These are phyloP conservation scores for Lavandula angustifolia DNA, from an alignment of 257 asterid genomes.

Conservation along the genomic window DNA sequence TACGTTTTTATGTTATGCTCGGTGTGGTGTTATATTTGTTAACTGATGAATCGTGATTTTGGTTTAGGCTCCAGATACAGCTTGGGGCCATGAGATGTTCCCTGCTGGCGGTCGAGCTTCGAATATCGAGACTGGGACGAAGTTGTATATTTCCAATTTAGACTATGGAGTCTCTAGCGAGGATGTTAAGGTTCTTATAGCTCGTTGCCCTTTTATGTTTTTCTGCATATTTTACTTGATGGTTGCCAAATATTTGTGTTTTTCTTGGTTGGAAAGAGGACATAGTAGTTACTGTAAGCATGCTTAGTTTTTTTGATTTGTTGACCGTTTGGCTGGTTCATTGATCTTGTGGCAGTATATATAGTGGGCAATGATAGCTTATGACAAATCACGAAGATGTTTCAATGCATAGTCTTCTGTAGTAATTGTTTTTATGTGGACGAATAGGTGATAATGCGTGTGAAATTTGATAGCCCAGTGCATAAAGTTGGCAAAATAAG, in stretches of 20 bases:
- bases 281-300: too few species aligned
- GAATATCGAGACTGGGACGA: slow-evolving; percentile 91
- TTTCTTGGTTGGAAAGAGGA: too few species aligned
- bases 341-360: too few species aligned
- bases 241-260: background rate
- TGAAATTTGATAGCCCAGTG: background rate
- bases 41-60: slow-evolving; percentile 22
- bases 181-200: slow-evolving; percentile 68
- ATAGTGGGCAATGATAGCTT: too few species aligned
- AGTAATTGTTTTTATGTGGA: too few species aligned
- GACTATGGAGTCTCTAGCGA: slow-evolving; percentile 91
- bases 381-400: too few species aligned
- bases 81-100: slow-evolving; percentile 89
- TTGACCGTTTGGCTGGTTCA: too few species aligned
- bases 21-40: background rate
- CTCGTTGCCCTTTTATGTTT: background rate
- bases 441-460: background rate
- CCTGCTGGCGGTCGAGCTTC: slow-evolving; percentile 58
- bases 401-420: too few species aligned
- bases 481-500: background rate
- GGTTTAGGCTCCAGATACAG: slow-evolving; percentile 76
- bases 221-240: background rate
- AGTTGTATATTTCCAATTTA: slow-evolving; percentile 83
- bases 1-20: too few species aligned
- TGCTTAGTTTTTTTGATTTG: too few species aligned